Evolutionary conservation across 2,329 filamentous ascomycete genomes (phyloP).

Genomic region (Stemphylium vesicarium): DNA sequence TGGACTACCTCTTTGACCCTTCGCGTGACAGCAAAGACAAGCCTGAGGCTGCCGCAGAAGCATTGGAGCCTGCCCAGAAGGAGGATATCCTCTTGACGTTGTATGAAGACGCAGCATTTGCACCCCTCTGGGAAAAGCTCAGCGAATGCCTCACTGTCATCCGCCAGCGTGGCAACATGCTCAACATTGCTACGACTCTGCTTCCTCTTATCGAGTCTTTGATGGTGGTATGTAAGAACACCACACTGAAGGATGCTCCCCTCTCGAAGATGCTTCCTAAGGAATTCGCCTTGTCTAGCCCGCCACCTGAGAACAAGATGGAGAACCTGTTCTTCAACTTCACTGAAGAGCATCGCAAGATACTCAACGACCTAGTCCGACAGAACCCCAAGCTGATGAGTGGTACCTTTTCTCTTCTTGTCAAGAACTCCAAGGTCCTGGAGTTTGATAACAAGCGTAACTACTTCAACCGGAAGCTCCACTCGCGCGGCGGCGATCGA

Average conservation of each 20-base stretch:
- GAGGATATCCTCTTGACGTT: conserved; percentile 85
- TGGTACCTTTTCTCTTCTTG: conserved; percentile 91
- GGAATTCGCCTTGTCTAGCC: conserved; percentile 76
- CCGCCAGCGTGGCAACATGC: conserved; percentile 89
- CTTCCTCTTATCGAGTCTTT: conserved; percentile 92
- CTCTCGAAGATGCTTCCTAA: conserved; percentile 55
- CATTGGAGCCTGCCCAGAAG: conserved; percentile 68
- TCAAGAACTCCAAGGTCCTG: conserved; percentile 98
- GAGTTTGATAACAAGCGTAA: conserved; percentile 99
- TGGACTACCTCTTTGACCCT: conserved; percentile 93
- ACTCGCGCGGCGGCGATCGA: conserved; percentile 71
- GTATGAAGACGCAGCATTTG: conserved; percentile 90
- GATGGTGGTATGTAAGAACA: conserved; percentile 99
- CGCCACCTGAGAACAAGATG: conserved; percentile 79
- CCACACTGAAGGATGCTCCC: conserved; percentile 73
- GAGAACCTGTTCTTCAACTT: conserved; percentile 95
- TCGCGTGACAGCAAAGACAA: conserved; percentile 66
- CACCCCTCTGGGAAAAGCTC: conserved; percentile 87
- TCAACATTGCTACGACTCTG: conserved; percentile 95
- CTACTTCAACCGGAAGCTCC: conserved; percentile 94
- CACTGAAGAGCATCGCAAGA: conserved; percentile 95
- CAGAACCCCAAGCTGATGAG: conserved; percentile 99
- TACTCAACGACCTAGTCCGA: conserved; percentile 95
- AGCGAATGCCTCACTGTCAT: conserved; percentile 89
- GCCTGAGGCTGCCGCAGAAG: conserved; percentile 52